Evolutionary conservation across 805 yeast genomes (phyloP), one percentile per base, ranked within the genome.

Genomic region (Ogataea angusta): DNA sequence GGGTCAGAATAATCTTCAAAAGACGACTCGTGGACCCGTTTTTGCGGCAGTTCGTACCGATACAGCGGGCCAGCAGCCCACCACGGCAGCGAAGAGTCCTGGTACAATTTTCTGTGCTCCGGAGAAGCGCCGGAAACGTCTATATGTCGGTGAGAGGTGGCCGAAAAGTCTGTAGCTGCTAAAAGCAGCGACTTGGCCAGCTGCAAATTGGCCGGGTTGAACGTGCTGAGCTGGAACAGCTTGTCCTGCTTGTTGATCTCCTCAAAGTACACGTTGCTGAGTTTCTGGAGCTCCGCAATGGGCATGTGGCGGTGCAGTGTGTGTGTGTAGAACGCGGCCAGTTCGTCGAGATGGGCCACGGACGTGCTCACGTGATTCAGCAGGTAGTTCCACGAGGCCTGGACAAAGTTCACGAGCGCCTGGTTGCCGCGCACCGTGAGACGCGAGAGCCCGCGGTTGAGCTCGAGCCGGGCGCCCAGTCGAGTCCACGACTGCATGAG

Each of bases 401-500:
- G 59, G 3, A 65, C 66, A 51, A 58, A 63, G 24, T 57, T 51
- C 3, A 59, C 53, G 14, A 58, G 51, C 14, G 50, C 43, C 13
- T 48, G 44, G 13, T 53, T 50, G 2, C 67, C 68, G 35, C 51
- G 50, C 4, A 63, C 58, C 7, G 53, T 48, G 28, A 65, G 40
- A 29, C 56, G 57, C 16, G 45, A 45, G 6, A 57, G 51, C 12
- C 55, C 54, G 1, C 54, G 43, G 21, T 49, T 51, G 24, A 64
- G 43, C 10, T 59, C 52, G 16, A 65, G 34, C 29, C 52, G 56
- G 5, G 67, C 69, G n/a, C 68, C 68, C 18, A 59, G 43, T 22
- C 57, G 46, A 8, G 65, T 47, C 68, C 67, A 64, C n/a, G 57
- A 56, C 40, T 56, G 57, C 32, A 62, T 52, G 23, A 64, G 35